phyloP scores from a whole-genome alignment of 805 yeast species.

The Suhomyces vadensis region DNA sequence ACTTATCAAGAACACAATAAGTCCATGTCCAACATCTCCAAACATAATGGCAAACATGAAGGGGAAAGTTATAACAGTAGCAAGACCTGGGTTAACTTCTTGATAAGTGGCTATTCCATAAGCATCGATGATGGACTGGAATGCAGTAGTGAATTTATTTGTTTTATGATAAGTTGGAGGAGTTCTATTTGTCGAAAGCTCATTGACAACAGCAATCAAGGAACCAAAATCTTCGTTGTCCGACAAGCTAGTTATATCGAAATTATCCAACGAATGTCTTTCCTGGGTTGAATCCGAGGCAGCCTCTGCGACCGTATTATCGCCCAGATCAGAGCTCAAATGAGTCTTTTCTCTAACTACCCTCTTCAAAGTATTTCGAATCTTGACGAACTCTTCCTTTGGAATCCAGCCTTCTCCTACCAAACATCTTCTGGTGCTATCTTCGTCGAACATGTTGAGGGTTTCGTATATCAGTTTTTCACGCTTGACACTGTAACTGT shows the following conservation, averaged over 20 bases:
- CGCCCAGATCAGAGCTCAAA: conserved; percentile 9
- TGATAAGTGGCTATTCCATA: conserved; percentile 92
- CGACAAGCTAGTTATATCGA: conserved; percentile 10
- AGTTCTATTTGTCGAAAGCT: conserved; percentile 71
- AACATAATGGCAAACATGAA: conserved; percentile 99
- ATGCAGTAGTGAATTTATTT: conserved; percentile 92
- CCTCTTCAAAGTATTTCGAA: conserved; percentile 41
- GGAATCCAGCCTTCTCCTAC: conserved; percentile 82
- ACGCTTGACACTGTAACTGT: conserved; percentile 39
- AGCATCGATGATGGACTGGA: conserved; percentile 92
- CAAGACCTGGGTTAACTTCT: conserved; percentile 94
- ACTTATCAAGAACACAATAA: conserved; percentile 76
- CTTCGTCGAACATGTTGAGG: conserved; percentile 68
- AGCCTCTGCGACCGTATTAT: neutral
- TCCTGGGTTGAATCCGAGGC: neutral
- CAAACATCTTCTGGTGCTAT: conserved; percentile 61
- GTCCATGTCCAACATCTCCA: conserved; percentile 97
- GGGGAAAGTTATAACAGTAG: conserved; percentile 94
- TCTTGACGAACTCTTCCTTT: conserved; percentile 43
- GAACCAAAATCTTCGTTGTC: conserved; percentile 13
- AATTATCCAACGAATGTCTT: conserved; percentile 23
- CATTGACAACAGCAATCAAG: conserved; percentile 40
- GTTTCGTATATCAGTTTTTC: conserved; percentile 61
- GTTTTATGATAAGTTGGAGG: conserved; percentile 96
- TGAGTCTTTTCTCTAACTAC: conserved; percentile 41